Evolutionary conservation across 768 basidiomycete genomes (phyloP).

Genomic region (Lactarius hengduanensis): DNA sequence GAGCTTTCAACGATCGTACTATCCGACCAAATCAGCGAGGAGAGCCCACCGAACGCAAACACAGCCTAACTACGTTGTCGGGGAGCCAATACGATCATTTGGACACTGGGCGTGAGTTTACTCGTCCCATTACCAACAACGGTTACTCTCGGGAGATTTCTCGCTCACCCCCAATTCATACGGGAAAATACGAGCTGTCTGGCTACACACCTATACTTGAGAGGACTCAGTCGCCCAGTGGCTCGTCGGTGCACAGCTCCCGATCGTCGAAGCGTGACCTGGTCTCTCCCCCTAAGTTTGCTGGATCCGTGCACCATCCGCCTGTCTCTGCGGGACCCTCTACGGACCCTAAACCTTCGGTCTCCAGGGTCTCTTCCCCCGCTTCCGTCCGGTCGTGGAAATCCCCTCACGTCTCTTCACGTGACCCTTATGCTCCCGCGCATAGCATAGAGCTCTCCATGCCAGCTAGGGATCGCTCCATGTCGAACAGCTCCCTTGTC

Average conservation of each 20-base stretch:
- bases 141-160: slow-evolving; percentile 4
- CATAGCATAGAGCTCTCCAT: background rate
- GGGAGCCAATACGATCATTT: background rate
- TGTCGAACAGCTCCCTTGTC: slow-evolving; percentile 46
- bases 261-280: slow-evolving; percentile 18
- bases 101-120: background rate
- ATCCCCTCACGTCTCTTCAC: slow-evolving; percentile 17
- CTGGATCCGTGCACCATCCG: slow-evolving; percentile 28
- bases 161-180: slow-evolving; percentile 13
- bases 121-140: background rate
- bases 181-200: background rate
- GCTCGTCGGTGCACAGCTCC: slow-evolving; percentile 22
- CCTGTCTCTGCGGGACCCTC: slow-evolving; percentile 31
- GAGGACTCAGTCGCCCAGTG: slow-evolving; percentile 22
- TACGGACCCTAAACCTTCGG: slow-evolving; percentile 20
- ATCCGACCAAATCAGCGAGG: background rate
- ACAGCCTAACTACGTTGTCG: slow-evolving; percentile 1
- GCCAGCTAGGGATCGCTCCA: slow-evolving; percentile 36
- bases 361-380: slow-evolving; percentile 30
- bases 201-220: slow-evolving; percentile 6
- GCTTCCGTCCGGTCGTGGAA: slow-evolving; percentile 24
- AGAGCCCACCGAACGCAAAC: background rate
- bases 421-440: slow-evolving; percentile 31
- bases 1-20: background rate
- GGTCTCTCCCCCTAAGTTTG: slow-evolving; percentile 16